These are phyloP conservation scores for Ochetophila trinervis DNA, from an alignment of 306 rosid genomes.

Conservation along the genomic window DNA sequence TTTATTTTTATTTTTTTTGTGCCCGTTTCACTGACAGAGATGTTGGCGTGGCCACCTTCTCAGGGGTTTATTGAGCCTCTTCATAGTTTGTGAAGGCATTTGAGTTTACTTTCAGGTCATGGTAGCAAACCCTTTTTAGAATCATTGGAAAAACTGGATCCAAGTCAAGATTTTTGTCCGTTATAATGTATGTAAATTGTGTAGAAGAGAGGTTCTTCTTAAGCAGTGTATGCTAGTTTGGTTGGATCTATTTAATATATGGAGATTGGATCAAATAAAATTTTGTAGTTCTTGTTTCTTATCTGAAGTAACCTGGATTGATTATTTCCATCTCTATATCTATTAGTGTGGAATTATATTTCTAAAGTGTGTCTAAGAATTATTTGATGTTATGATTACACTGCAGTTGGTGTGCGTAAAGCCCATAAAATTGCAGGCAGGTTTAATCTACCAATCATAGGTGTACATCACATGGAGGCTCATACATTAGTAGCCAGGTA, in stretches of 20 bases:
- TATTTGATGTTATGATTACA: constrained; percentile 13
- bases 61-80: too few relatives aligned
- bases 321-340: constrained; percentile 8
- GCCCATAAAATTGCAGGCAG: constrained; percentile 68
- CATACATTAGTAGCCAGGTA: constrained; percentile 99
- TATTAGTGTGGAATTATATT: constrained; percentile 24
- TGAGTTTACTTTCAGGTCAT: not conserved
- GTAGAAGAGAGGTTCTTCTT: too few relatives aligned
- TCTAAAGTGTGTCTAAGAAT: constrained; percentile 19
- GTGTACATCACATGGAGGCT: constrained; percentile 98
- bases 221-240: too few relatives aligned
- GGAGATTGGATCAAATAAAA: not conserved
- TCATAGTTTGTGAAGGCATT: too few relatives aligned
- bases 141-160: too few relatives aligned
- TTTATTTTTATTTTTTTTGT: too few relatives aligned
- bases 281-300: not conserved
- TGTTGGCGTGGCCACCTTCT: not conserved
- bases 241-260: not conserved
- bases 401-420: constrained; percentile 91
- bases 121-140: not conserved
- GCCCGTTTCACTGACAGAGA: not conserved
- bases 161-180: too few relatives aligned
- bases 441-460: constrained; percentile 68
- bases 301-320: constrained; percentile 1
- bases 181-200: too few relatives aligned